Percentiles rank a stretch among this genome's conserved stretches.
phyloP scores from a whole-genome alignment of 495 filamentous ascomycete genomes.

The Hypoxylon rickii region DNA sequence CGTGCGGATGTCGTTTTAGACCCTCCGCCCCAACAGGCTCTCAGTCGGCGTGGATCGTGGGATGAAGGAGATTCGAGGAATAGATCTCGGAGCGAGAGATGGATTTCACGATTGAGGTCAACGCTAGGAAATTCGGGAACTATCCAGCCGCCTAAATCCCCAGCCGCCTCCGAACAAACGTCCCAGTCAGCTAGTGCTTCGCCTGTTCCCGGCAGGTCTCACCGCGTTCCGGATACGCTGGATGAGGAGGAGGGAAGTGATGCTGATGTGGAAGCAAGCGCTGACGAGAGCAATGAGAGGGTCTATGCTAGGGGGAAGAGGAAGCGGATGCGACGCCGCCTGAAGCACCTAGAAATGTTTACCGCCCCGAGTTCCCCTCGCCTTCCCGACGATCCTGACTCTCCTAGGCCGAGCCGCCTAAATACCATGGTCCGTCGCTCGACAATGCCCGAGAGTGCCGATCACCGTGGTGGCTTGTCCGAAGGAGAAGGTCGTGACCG shows the following conservation, averaged over 20 bases:
- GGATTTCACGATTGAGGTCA: conserved; percentile 69
- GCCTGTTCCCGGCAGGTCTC: conserved; percentile 48
- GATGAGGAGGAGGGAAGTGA: conserved; percentile 68
- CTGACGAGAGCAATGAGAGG: conserved; percentile 54
- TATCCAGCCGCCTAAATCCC: conserved; percentile 52
- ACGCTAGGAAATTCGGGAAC: conserved; percentile 51
- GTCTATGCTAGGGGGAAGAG: conserved; percentile 56
- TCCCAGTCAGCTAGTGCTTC: conserved; percentile 48
- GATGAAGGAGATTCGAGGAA: conserved; percentile 59
- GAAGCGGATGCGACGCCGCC: conserved; percentile 56
- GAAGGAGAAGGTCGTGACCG: conserved; percentile 88
- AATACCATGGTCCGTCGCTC: conserved; percentile 66
- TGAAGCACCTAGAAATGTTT: conserved; percentile 52
- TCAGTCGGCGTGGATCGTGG: conserved; percentile 60
- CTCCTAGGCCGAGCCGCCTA: conserved; percentile 41
- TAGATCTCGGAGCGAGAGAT: conserved; percentile 62
- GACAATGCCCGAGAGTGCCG: conserved; percentile 69
- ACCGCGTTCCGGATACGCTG: conserved; percentile 52
- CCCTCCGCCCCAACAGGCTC: conserved; percentile 50
- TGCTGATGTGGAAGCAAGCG: conserved; percentile 77
- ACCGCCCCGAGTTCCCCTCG: conserved; percentile 46
- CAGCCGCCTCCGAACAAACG: conserved; percentile 36
- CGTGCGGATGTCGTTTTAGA: conserved; percentile 53
- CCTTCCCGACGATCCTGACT: conserved; percentile 36
- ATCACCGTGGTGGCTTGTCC: conserved; percentile 74